These are phyloP conservation scores for Pythium brassicae DNA, from an alignment of 352 stramenopile species.

Conservation along the genomic window DNA sequence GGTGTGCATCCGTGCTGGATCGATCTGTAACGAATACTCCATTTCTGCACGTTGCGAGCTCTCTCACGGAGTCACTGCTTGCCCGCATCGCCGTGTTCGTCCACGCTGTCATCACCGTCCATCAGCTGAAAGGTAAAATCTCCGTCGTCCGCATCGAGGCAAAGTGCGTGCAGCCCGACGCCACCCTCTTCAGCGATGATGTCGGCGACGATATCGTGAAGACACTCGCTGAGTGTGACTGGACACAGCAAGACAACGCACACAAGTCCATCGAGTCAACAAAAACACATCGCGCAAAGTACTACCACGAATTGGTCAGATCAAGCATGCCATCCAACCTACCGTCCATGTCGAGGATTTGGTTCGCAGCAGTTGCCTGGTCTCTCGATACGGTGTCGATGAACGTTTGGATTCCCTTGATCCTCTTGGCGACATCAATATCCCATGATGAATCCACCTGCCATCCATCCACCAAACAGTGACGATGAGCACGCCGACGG, in stretches of 20 bases:
- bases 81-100: not conserved
- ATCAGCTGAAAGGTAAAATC: constrained; percentile 12
- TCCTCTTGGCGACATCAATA: constrained; percentile 3
- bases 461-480: not conserved
- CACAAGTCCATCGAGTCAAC: not conserved
- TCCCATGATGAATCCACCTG: constrained; percentile 7
- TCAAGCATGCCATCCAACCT: not conserved
- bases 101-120: constrained; percentile 6
- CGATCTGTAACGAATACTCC: constrained; percentile 18
- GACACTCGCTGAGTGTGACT: constrained; percentile 16
- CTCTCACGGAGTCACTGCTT: not conserved
- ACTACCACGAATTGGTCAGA: not conserved
- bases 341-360: constrained; percentile 15
- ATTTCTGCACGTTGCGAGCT: constrained; percentile 10
- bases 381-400: constrained; percentile 7
- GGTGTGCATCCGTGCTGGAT: constrained; percentile 2
- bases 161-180: constrained; percentile 10
- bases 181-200: constrained; percentile 17
- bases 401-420: constrained; percentile 14
- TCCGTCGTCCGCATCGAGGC: constrained; percentile 7
- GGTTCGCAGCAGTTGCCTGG: not conserved
- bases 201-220: constrained; percentile 17
- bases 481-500: not conserved
- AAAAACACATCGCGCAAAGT: not conserved
- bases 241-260: not conserved